Conservation (phyloP, 257 asterid species). For the Solanum neorickii region DNA sequence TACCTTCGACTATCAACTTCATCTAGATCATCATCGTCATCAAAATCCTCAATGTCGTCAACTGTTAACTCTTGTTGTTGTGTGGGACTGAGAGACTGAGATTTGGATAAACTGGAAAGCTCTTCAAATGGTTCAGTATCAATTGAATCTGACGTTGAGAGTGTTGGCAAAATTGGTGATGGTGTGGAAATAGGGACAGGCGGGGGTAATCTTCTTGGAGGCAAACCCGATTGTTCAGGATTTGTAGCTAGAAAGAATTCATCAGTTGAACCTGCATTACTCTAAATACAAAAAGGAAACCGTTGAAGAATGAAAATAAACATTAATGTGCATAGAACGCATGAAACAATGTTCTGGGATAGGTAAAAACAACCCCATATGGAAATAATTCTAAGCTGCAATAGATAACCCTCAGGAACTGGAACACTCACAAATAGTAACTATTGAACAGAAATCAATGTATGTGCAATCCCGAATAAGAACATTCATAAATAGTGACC, state of each 20-base stretch:
- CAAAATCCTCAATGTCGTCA: conserved; percentile 91
- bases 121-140: conserved; percentile 65
- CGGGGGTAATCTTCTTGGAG: conserved; percentile 89
- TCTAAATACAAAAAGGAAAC: conserved; percentile 30
- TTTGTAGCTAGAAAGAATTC: conserved; percentile 83
- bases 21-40: conserved; percentile 48
- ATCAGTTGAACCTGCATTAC: conserved; percentile 66
- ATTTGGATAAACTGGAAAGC: conserved; percentile 34
- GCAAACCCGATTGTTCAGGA: conserved; percentile 77
- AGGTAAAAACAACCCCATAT: neutral
- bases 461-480: neutral
- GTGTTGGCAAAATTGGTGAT: conserved; percentile 44
- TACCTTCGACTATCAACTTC: conserved; percentile 67
- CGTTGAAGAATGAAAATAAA: neutral
- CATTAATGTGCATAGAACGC: neutral
- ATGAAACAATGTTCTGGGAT: neutral
- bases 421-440: neutral
- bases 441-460: neutral
- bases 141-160: conserved; percentile 42
- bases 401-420: neutral
- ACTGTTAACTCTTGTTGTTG: conserved; percentile 66
- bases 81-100: conserved; percentile 52
- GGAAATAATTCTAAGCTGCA: neutral
- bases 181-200: conserved; percentile 33
- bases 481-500: neutral